phyloP scores from a whole-genome alignment of 1,284 basidiomycete genomes.

The Ustilago loliicola region DNA sequence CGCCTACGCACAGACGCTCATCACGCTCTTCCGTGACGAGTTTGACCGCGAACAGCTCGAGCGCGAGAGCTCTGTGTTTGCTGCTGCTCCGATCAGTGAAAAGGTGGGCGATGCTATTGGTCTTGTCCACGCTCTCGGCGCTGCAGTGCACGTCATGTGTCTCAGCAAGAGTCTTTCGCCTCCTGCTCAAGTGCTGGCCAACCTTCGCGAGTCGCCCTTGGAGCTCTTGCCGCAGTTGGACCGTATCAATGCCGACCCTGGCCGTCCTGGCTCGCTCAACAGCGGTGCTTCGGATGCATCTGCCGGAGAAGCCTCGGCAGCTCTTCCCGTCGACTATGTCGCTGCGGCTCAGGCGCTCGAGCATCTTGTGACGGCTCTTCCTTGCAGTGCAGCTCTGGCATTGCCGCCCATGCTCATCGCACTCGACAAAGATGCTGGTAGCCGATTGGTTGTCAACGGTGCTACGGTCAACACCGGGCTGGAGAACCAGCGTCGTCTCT shows the following conservation, averaged over 20 bases:
- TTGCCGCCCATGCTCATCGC: conserved; percentile 88
- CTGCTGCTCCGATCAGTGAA: conserved; percentile 41
- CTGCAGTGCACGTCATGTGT: conserved; percentile 58
- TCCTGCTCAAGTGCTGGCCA: conserved; percentile 24
- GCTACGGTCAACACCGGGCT: conserved; percentile 37
- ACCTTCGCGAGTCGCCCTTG: conserved; percentile 62
- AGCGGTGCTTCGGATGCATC: conserved; percentile 17
- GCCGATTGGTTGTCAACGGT: conserved; percentile 70
- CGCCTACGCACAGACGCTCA: conserved; percentile 61
- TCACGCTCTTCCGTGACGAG: conserved; percentile 56
- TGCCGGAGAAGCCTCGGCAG: conserved; percentile 42
- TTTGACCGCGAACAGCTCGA: conserved; percentile 42
- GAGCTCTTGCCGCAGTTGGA: conserved; percentile 73
- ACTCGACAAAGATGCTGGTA: conserved; percentile 76
- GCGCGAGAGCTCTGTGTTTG: conserved; percentile 32
- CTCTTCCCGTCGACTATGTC: conserved; percentile 80
- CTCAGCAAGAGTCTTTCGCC: conserved; percentile 59
- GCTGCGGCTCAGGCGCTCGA: conserved; percentile 80
- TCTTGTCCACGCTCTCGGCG: conserved; percentile 59
- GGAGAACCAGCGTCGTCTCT: conserved; percentile 73
- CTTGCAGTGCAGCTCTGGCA: conserved; percentile 80
- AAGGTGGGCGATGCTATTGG: conserved; percentile 51
- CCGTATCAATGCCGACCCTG: conserved; percentile 72
- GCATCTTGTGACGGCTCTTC: conserved; percentile 79
- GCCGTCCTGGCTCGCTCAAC: conserved; percentile 41